Evolutionary conservation across 2,329 filamentous ascomycete species (phyloP).

Genomic region (Neofusicoccum umdonicola): DNA sequence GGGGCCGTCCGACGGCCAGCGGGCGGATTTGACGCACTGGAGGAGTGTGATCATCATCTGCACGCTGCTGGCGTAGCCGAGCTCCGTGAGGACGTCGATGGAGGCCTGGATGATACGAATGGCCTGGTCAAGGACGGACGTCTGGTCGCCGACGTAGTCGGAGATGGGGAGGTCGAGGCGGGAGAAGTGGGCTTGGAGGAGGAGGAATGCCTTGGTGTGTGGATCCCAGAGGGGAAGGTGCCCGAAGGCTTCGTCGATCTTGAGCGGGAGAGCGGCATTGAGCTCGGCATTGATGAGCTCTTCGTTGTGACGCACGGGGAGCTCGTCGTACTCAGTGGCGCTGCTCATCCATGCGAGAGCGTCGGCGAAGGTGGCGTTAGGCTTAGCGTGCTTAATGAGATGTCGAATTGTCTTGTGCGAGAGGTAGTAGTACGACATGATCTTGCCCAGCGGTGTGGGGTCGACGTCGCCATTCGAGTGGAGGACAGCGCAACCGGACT

Average conservation of each 20-base stretch:
- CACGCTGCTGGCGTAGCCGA: conserved; percentile 77
- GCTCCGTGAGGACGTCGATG: conserved; percentile 88
- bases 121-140: conserved; percentile 83
- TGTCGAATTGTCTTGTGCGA: conserved; percentile 92
- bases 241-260: conserved; percentile 51
- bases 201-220: conserved; percentile 91
- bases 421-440: conserved; percentile 98
- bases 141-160: conserved; percentile 95
- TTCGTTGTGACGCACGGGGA: conserved; percentile 96
- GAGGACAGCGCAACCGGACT: conserved; percentile 79
- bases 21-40: conserved; percentile 87
- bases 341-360: conserved; percentile 88
- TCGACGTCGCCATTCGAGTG: conserved; percentile 87
- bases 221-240: conserved; percentile 92
- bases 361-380: conserved; percentile 73
- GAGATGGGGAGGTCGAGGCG: conserved; percentile 89
- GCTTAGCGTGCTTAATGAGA: conserved; percentile 72
- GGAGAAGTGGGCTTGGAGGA: conserved; percentile 93
- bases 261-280: conserved; percentile 73
- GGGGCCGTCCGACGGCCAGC: conserved; percentile 82
- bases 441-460: conserved; percentile 87
- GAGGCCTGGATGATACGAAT: conserved; percentile 96
- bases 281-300: conserved; percentile 94
- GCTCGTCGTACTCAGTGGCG: conserved; percentile 94
- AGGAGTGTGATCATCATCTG: conserved; percentile 80